Conservation (phyloP, 768 basidiomycete genomes). For the Trametes gibbosa region DNA sequence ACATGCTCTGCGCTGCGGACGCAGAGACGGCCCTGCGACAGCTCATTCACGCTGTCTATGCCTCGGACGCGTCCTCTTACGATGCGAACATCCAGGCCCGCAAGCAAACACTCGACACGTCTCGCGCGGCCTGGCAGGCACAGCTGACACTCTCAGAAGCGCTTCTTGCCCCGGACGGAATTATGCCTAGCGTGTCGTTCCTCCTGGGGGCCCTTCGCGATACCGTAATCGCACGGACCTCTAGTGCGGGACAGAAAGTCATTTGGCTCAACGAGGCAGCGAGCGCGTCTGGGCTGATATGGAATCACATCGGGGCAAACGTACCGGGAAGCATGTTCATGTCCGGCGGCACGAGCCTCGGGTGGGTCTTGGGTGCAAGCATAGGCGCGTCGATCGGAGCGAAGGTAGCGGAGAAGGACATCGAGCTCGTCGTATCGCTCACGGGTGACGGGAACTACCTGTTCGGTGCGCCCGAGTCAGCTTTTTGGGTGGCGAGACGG, state of each 20-base stretch:
- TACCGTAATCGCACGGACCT: constrained; percentile 38
- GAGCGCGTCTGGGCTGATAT: constrained; percentile 52
- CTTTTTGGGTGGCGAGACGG: constrained; percentile 70
- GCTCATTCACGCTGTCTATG: constrained; percentile 37
- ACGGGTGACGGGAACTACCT: constrained; percentile 72
- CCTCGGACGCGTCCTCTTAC: background rate
- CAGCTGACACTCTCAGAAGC: constrained; percentile 22
- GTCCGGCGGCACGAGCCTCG: constrained; percentile 65
- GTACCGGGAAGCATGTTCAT: constrained; percentile 47
- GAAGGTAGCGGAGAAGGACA: constrained; percentile 28
- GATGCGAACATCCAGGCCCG: constrained; percentile 1
- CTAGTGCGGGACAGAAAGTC: constrained; percentile 34
- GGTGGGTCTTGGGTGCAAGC: constrained; percentile 66
- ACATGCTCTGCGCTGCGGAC: constrained; percentile 58
- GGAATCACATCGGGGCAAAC: constrained; percentile 57
- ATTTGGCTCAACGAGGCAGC: constrained; percentile 65
- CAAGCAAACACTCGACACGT: background rate
- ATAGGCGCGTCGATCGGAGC: constrained; percentile 55
- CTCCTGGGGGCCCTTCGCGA: constrained; percentile 48
- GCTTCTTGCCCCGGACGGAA: constrained; percentile 6
- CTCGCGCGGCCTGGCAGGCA: constrained; percentile 19
- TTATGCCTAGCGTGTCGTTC: constrained; percentile 17
- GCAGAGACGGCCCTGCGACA: constrained; percentile 49
- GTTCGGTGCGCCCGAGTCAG: constrained; percentile 63
- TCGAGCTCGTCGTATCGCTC: constrained; percentile 56